Percentiles rank a stretch among this genome's conserved stretches.
These are phyloP conservation scores for Suhomyces yuchorum DNA, from an alignment of 1,139 yeast genomes.

Conservation along the genomic window DNA sequence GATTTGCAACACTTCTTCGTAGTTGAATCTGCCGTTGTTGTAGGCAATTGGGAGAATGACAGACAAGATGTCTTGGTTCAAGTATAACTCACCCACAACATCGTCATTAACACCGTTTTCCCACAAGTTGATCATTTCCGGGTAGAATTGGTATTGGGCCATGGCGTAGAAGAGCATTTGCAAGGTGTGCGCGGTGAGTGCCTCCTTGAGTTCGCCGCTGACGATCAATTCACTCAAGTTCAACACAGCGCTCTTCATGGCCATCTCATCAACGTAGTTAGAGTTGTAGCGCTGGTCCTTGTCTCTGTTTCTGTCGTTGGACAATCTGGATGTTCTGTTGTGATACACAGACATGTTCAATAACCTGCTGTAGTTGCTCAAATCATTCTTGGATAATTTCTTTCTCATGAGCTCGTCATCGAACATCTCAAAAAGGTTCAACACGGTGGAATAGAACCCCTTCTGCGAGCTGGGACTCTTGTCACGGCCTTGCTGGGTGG, in stretches of 20 bases:
- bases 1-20: constrained; percentile 53
- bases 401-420: constrained; percentile 32
- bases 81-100: constrained; percentile 31
- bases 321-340: constrained; percentile 36
- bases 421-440: constrained; percentile 26
- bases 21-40: constrained; percentile 59
- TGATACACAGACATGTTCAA: constrained; percentile 32
- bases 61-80: constrained; percentile 63
- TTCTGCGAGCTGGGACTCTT: constrained; percentile 19
- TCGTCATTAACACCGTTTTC: constrained; percentile 44
- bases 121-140: constrained; percentile 45
- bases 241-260: constrained; percentile 38
- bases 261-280: constrained; percentile 32
- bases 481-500: constrained; percentile 22
- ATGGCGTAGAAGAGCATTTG: constrained; percentile 34
- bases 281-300: constrained; percentile 36
- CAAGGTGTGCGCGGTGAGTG: constrained; percentile 13
- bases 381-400: constrained; percentile 28
- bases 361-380: constrained; percentile 29
- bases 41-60: constrained; percentile 70
- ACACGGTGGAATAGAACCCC: constrained; percentile 27
- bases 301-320: constrained; percentile 40
- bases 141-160: constrained; percentile 38
- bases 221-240: constrained; percentile 35
- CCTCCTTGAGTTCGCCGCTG: constrained; percentile 31